Percentiles rank a stretch among this genome's conserved stretches.
These are phyloP conservation scores for Aureobasidium pullulans DNA, from an alignment of 2,329 filamentous ascomycete species.

Conservation along the genomic window DNA sequence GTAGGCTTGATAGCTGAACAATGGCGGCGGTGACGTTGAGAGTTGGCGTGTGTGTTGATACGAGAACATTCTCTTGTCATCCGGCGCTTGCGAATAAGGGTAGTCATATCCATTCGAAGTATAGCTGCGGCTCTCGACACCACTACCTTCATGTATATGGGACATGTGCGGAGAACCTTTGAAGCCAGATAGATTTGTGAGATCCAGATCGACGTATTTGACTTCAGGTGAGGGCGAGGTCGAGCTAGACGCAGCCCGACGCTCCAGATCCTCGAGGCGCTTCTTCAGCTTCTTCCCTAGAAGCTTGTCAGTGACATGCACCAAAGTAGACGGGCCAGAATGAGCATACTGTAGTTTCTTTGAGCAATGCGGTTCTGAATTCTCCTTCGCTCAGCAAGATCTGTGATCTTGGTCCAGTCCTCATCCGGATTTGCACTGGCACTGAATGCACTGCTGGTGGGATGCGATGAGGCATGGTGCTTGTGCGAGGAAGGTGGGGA, in stretches of 20 bases:
- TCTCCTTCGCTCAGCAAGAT: conserved; percentile 84
- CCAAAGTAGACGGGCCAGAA: background rate
- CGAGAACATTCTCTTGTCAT: conserved; percentile 59
- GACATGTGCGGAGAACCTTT: background rate
- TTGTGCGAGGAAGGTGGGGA: conserved; percentile 44
- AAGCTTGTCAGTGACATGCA: conserved; percentile 19
- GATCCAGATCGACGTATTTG: conserved; percentile 46
- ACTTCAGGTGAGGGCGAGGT: conserved; percentile 56
- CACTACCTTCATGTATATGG: background rate
- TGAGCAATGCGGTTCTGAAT: conserved; percentile 98
- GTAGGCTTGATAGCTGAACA: conserved; percentile 46
- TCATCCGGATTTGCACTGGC: conserved; percentile 91
- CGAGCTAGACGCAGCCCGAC: conserved; percentile 60
- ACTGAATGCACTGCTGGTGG: conserved; percentile 90
- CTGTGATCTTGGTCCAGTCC: conserved; percentile 98
- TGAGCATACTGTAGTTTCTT: conserved; percentile 80
- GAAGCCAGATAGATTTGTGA: conserved; percentile 3
- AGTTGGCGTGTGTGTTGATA: conserved; percentile 60
- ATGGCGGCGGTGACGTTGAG: conserved; percentile 64
- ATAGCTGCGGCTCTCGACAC: conserved; percentile 18
- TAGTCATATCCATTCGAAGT: conserved; percentile 6
- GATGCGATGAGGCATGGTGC: conserved; percentile 59
- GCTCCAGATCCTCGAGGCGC: conserved; percentile 77
- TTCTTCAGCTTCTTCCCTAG: conserved; percentile 88
- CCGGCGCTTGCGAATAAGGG: conserved; percentile 24